These are phyloP conservation scores for Phaeoacremonium minimum DNA, from an alignment of 2,329 filamentous ascomycete species.

Conservation along the genomic window DNA sequence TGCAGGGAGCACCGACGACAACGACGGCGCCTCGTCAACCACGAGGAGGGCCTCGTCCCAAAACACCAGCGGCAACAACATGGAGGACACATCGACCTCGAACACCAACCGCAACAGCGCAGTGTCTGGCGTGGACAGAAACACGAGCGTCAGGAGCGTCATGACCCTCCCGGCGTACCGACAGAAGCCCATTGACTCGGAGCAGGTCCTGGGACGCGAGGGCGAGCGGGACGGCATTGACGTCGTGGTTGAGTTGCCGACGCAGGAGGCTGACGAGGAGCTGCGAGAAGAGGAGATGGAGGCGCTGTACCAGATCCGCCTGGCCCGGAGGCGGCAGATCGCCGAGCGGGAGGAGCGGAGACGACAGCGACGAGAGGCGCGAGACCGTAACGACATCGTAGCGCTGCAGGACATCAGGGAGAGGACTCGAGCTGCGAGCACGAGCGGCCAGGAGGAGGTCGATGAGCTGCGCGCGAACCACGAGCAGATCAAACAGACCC, in stretches of 20 bases:
- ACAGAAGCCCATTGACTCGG: constrained; percentile 64
- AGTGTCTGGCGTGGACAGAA: constrained; percentile 59
- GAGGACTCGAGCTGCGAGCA: constrained; percentile 42
- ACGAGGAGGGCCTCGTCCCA: constrained; percentile 8
- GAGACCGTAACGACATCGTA: constrained; percentile 63
- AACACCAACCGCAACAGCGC: constrained; percentile 3
- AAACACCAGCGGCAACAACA: constrained; percentile 8
- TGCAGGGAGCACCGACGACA: constrained; percentile 16
- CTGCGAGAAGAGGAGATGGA: constrained; percentile 90
- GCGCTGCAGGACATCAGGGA: constrained; percentile 65
- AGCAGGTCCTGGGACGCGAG: constrained; percentile 81
- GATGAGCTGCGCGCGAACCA: constrained; percentile 55
- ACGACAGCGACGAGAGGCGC: constrained; percentile 65
- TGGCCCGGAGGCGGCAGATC: constrained; percentile 70
- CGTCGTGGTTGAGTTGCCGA: constrained; percentile 80
- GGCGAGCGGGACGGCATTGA: constrained; percentile 92
- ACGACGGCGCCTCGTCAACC: constrained; percentile 7
- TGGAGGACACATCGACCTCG: constrained; percentile 11
- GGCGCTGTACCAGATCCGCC: constrained; percentile 81
- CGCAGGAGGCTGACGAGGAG: constrained; percentile 71
- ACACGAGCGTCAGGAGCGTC: constrained; percentile 85
- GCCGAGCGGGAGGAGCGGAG: constrained; percentile 76
- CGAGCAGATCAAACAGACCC: constrained; percentile 50
- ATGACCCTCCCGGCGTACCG: constrained; percentile 91
- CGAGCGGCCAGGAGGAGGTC: constrained; percentile 48